Conservation (phyloP, 495 filamentous ascomycete genomes). For the Hamigera avellanea region DNA sequence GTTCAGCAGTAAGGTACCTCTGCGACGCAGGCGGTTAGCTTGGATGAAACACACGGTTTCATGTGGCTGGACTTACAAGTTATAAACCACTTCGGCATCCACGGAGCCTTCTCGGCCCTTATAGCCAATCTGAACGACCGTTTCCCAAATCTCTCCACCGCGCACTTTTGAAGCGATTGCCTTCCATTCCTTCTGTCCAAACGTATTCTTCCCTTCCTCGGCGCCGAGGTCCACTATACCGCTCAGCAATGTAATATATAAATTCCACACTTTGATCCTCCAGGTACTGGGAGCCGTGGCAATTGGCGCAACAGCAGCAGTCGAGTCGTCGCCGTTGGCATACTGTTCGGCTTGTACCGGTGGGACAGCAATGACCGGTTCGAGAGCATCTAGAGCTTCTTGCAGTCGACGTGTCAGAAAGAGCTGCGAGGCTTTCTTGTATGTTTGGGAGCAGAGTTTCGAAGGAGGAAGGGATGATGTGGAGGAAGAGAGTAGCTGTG, state of each 20-base stretch:
- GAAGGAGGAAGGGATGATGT: slow-evolving; percentile 41
- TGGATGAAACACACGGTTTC: background rate
- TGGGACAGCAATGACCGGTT: slow-evolving; percentile 56
- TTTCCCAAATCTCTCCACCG: slow-evolving; percentile 84
- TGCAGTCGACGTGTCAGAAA: slow-evolving; percentile 86
- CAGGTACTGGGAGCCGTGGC: slow-evolving; percentile 60
- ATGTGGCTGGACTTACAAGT: slow-evolving; percentile 47
- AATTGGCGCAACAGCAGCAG: slow-evolving; percentile 48
- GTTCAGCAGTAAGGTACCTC: slow-evolving; percentile 76
- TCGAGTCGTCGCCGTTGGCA: slow-evolving; percentile 20
- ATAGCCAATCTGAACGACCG: slow-evolving; percentile 77
- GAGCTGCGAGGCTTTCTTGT: slow-evolving; percentile 80
- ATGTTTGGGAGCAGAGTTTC: slow-evolving; percentile 52
- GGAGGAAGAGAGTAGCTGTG: slow-evolving; percentile 36
- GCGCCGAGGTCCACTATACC: slow-evolving; percentile 75
- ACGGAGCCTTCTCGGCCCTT: slow-evolving; percentile 78
- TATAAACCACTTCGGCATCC: slow-evolving; percentile 89
- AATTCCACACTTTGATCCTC: slow-evolving; percentile 90
- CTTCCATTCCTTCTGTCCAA: slow-evolving; percentile 78
- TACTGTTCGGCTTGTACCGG: slow-evolving; percentile 23
- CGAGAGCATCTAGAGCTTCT: slow-evolving; percentile 72
- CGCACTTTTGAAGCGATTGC: slow-evolving; percentile 66
- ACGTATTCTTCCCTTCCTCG: slow-evolving; percentile 80
- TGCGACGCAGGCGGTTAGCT: slow-evolving; percentile 15
- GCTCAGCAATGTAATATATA: slow-evolving; percentile 89